Evolutionary conservation across 208 protist species (phyloP), one percentile per base, ranked within the genome.

Genomic region (Acanthamoeba rhysodes): DNA sequence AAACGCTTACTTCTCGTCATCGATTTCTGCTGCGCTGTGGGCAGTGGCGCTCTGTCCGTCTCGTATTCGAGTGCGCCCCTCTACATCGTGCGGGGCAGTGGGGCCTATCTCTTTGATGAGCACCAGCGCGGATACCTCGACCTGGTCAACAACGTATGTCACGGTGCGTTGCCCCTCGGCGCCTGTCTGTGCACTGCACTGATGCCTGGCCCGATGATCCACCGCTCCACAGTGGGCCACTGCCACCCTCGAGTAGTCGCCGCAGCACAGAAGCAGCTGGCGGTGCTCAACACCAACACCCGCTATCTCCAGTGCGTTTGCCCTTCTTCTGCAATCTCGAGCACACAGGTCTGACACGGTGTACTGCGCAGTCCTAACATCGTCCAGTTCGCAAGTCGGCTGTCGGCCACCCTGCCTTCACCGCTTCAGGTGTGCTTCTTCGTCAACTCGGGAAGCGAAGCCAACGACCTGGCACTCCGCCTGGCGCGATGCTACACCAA

Each of bases 371-470:
- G 93, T 41, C 93, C 93, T 0, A 84, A 95, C 78, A 95, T 87
- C 64, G 74, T 95, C 16, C 34, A 95, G 53, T 62, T 95, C 6
- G 74, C 82, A 12, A 93, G 37, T 10, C 34, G 76, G 70, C 92
- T 98, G 34, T 45, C 93, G 9, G 95, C 34, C 32, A 97, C 96
- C 27, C n/a, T 98, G 55, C 97, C 96, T 32, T 12, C 6, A 14
- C 27, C 14, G 72, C 94, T 96, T 1, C 64, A 94, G 14, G 90
- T 94, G 0, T 88, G 82, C 45, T 98, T 98, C 74, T 98, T 98
- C 91, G 97, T 98, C 72, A 98, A 98, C 92, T 98, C 97, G 48
- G 98, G 98, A 27, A 95, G 76, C 32, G 98, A 98, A 85, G 98
- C 98, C 27, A 98, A 98, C 95, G 98, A 98, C 90, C 92, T 98